Evolutionary conservation across 768 basidiomycete species (phyloP).

Genomic region (Podaxis sp.): DNA sequence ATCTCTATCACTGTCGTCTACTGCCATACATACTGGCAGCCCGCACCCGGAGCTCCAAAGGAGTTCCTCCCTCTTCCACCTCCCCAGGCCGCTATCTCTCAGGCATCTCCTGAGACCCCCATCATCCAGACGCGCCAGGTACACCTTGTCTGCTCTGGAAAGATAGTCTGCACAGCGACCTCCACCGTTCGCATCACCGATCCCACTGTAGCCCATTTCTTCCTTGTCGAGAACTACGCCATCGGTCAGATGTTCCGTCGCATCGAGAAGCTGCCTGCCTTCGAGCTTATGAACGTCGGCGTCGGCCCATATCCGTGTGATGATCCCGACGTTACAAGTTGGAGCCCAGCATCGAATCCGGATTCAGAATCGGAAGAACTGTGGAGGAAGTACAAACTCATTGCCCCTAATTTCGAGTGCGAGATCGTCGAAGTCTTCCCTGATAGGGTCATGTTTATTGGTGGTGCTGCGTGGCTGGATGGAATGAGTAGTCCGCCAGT

Average conservation of each 20-base stretch:
- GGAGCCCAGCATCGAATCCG: background rate
- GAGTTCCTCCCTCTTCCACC: constrained; percentile 31
- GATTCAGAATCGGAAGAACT: constrained; percentile 24
- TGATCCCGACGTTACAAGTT: background rate
- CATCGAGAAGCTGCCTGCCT: constrained; percentile 49
- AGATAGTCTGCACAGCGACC: constrained; percentile 60
- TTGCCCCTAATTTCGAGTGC: constrained; percentile 55
- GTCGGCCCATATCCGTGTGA: constrained; percentile 28
- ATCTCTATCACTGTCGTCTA: constrained; percentile 60
- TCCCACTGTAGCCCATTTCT: constrained; percentile 53
- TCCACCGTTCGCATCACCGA: constrained; percentile 63
- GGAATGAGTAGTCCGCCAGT: constrained; percentile 10
- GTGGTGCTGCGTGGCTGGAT: constrained; percentile 55
- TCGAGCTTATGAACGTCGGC: constrained; percentile 57
- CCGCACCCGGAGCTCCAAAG: constrained; percentile 21
- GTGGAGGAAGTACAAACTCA: constrained; percentile 58
- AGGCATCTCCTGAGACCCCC: constrained; percentile 47
- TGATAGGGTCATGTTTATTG: constrained; percentile 61
- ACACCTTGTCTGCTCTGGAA: constrained; percentile 54
- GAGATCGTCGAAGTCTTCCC: constrained; percentile 72
- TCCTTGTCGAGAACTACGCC: constrained; percentile 64
- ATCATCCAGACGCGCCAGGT: constrained; percentile 65
- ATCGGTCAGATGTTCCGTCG: constrained; percentile 69
- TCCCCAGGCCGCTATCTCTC: constrained; percentile 31
- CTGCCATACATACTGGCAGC: constrained; percentile 41